Evolutionary conservation across 1,284 basidiomycete species (phyloP), one percentile per base, ranked within the genome.

Genomic region (Ceratobasidium sp.): DNA sequence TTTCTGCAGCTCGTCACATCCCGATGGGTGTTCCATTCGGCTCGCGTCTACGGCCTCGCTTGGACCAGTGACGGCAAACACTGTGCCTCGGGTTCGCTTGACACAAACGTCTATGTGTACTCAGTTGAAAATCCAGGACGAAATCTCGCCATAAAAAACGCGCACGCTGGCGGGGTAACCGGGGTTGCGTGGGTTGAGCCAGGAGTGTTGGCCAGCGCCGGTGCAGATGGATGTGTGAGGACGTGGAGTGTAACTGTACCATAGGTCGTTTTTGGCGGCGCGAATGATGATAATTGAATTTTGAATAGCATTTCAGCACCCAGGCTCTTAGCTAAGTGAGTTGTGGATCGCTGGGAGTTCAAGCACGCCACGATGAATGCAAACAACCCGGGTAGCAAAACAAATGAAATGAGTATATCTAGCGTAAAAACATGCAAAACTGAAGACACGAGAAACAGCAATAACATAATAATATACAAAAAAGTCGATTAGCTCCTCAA

Each of bases 91-190:
- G 96, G 93, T 18, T 95, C 95, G 10, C 89, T 97, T 51, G 97
- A 99, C 84, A 97, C 97, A 40, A 91, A 96, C 82, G 91, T 98
- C 9, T 98, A 96, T 84, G 86, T 99, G 55, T 99, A 96, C 93
- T 93, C 92, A 81, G 91, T 95, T 53, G 88, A 89, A 78, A 93
- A 93, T 82, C 93, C 94, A 13, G 87, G 91, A 85, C 92, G 91
- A 86, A 95, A 94, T 82, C 91, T 97, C 58, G 89, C 92, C 15
- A 92, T 98, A 85, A 94, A 94, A 87, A 96, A 96, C 80, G 94
- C 94, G 0, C 92, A 91, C 58, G 91, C 94, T 1, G 94, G 95
- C 26, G 95, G 96, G 5, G 93, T 95, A 0, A 93, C 91, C 79
- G 90, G 90, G 28, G 95, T 97, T 18, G 87, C 91, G 56, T 99